phyloP scores from a whole-genome alignment of 306 rosid species.

The Dalbergia cochinchinensis region DNA sequence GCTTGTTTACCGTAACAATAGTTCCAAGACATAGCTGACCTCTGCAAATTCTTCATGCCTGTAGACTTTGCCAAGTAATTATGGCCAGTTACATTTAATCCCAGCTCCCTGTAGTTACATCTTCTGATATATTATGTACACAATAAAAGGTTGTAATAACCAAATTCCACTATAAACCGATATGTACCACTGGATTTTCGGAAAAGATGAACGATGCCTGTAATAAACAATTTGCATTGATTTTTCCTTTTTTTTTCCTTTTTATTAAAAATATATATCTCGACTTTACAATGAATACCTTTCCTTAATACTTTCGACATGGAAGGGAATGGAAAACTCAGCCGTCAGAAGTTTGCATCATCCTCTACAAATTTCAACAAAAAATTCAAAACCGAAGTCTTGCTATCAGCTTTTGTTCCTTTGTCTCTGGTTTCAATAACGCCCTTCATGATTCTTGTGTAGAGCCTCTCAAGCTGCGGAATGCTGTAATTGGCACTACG shows the following conservation, averaged over 20 bases:
- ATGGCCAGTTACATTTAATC: not conserved
- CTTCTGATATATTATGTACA: not conserved
- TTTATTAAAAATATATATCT: conserved; percentile 45
- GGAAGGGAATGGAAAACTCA: conserved; percentile 20
- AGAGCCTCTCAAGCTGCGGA: conserved; percentile 91
- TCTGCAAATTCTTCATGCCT: too few species aligned
- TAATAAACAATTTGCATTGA: conserved; percentile 49
- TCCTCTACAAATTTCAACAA: conserved; percentile 74
- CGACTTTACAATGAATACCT: conserved; percentile 63
- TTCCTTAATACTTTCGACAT: conserved; percentile 20
- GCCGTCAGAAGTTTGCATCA: conserved; percentile 73
- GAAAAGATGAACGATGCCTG: conserved; percentile 25
- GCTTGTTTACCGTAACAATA: too few species aligned
- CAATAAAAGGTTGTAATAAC: not conserved
- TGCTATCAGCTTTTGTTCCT: conserved; percentile 55
- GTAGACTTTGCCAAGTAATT: too few species aligned
- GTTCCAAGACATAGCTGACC: too few species aligned
- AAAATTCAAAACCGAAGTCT: conserved; percentile 67
- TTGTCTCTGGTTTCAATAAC: conserved; percentile 67
- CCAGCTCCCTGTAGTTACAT: not conserved
- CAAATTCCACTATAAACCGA: too few species aligned
- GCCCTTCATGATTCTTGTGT: conserved; percentile 86
- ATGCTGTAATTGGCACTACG: conserved; percentile 67
- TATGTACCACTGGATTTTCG: not conserved
- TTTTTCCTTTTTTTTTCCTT: not conserved